These are phyloP conservation scores for Aspergillus alliaceus DNA, from an alignment of 2,329 filamentous ascomycete species.

Conservation along the genomic window DNA sequence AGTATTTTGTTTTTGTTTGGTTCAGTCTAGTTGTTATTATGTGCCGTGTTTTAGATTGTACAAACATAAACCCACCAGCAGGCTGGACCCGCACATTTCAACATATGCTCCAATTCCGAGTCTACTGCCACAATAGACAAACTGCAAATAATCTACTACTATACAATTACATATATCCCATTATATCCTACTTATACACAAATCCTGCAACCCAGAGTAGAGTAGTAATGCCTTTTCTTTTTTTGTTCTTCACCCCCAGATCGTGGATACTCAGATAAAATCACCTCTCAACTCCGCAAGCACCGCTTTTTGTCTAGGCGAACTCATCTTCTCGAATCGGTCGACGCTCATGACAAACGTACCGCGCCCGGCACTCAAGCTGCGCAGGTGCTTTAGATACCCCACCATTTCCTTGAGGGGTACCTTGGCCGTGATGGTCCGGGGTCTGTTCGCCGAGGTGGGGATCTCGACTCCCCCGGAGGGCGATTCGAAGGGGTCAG, in stretches of 20 bases:
- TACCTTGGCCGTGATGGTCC: conserved; percentile 78
- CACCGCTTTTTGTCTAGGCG: conserved; percentile 59
- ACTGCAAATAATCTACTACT: neutral
- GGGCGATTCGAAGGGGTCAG: conserved; percentile 68
- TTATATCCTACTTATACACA: neutral
- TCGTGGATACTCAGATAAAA: too few species aligned
- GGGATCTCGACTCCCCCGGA: conserved; percentile 25
- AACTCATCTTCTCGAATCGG: conserved; percentile 67
- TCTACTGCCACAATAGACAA: neutral
- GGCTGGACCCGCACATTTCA: neutral
- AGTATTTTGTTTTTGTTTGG: neutral
- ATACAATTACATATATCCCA: neutral
- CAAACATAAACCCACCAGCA: neutral
- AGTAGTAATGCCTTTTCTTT: neutral
- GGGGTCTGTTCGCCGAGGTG: conserved; percentile 45
- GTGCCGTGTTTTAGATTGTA: neutral
- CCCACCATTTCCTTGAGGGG: conserved; percentile 96
- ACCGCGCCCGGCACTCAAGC: conserved; percentile 81
- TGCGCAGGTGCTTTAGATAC: conserved; percentile 84
- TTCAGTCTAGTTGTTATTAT: neutral
- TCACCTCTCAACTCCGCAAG: conserved; percentile 47
- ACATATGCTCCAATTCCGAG: neutral
- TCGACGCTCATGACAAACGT: conserved; percentile 75
- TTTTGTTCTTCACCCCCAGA: too few species aligned
- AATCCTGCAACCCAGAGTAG: neutral